Evolutionary conservation across 2,329 filamentous ascomycete species (phyloP).

Genomic region (Alternaria sp.): DNA sequence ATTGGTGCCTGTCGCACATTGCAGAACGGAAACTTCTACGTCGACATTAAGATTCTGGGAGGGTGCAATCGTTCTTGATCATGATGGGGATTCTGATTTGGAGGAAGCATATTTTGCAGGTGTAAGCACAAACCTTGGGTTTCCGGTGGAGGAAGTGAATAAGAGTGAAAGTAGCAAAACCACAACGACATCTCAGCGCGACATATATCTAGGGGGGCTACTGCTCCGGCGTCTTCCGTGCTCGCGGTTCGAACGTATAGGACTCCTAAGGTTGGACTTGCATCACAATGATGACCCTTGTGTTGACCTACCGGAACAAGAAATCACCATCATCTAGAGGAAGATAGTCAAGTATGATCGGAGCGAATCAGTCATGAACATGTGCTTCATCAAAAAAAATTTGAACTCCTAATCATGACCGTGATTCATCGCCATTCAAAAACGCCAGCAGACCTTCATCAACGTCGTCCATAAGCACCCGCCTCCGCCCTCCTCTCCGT

Average conservation of each 20-base stretch:
- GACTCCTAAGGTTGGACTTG: not conserved
- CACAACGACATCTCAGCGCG: too few species aligned
- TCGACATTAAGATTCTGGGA: accelerated
- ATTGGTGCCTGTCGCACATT: not conserved
- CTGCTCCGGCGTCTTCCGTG: not conserved
- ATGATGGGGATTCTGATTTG: not conserved
- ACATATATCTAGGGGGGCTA: not conserved
- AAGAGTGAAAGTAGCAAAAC: not conserved
- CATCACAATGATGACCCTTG: not conserved
- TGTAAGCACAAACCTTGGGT: too few species aligned
- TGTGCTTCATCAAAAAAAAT: not conserved
- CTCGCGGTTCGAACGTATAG: not conserved
- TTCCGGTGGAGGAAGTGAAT: not conserved
- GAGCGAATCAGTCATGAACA: not conserved
- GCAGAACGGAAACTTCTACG: not conserved
- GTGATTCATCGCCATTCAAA: not conserved
- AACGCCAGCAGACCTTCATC: not conserved
- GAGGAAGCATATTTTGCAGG: not conserved
- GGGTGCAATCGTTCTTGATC: not conserved
- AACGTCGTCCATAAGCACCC: constrained; percentile 49
- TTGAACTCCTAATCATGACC: not conserved
- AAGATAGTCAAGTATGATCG: not conserved
- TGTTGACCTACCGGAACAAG: not conserved
- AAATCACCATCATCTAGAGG: not conserved
- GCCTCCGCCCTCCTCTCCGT: constrained; percentile 43